These are phyloP conservation scores for Ascomycota sp. DNA, from an alignment of 2,329 filamentous ascomycete genomes.

Conservation along the genomic window DNA sequence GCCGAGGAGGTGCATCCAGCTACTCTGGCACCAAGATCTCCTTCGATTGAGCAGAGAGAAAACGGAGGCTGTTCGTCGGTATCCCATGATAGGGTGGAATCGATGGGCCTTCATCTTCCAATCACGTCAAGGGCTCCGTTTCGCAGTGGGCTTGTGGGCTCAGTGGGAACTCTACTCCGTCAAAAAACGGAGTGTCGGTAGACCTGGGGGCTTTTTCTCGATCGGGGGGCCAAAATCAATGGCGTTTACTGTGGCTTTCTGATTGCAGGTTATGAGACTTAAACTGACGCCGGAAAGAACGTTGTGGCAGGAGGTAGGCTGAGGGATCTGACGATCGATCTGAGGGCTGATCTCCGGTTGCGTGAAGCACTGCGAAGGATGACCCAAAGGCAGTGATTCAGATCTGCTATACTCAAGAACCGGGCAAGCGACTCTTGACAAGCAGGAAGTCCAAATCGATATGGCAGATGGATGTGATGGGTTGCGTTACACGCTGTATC, in stretches of 20 bases:
- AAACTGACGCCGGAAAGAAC: too few species aligned
- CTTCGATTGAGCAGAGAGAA: conserved; percentile 25
- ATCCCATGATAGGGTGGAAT: conserved; percentile 16
- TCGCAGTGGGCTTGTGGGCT: conserved; percentile 22
- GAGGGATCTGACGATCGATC: conserved; percentile 17
- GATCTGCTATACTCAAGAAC: too few species aligned
- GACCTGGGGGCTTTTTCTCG: conserved; percentile 29
- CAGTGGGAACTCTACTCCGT: conserved; percentile 24
- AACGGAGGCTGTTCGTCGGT: conserved; percentile 22
- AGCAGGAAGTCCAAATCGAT: too few species aligned
- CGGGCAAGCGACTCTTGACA: too few species aligned
- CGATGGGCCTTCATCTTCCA: conserved; percentile 36
- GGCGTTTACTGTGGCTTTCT: conserved; percentile 10
- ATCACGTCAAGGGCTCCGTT: conserved; percentile 14
- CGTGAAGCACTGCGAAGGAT: too few species aligned
- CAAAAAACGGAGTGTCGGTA: conserved; percentile 19
- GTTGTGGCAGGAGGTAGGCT: conserved; percentile 8
- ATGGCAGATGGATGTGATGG: too few species aligned
- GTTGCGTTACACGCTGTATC: too few species aligned
- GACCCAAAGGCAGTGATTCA: too few species aligned
- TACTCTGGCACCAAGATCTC: conserved; percentile 56
- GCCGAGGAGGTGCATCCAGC: conserved; percentile 13
- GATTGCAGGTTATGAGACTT: conserved; percentile 7
- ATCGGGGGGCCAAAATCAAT: neutral
- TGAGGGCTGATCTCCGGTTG: too few species aligned